phyloP scores from a whole-genome alignment of 345 rosid species.

The Eucalyptus rudis region DNA sequence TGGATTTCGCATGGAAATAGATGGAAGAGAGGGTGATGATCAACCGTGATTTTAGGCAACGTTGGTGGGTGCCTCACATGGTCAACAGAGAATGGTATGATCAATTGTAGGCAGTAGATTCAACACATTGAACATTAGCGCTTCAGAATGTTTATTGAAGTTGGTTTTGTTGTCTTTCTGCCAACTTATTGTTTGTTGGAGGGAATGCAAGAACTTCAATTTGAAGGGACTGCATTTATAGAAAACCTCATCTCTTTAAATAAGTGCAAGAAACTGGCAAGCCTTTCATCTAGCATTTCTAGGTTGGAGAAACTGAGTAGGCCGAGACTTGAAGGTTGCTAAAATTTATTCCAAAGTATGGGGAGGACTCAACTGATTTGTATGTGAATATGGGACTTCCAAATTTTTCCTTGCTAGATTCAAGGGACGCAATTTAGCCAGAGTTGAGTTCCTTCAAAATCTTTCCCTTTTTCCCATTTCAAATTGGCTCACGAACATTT shows the following conservation, averaged over 20 bases:
- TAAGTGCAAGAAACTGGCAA: not conserved
- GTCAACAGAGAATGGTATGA: not conserved
- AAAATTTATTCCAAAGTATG: not conserved
- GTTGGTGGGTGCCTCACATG: no score
- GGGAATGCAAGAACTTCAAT: no score
- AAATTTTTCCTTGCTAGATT: not conserved
- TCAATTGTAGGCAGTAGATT: not conserved
- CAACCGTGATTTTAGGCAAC: no score
- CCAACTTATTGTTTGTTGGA: not conserved
- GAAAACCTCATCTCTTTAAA: not conserved
- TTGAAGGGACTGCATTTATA: not conserved
- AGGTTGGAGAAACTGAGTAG: not conserved
- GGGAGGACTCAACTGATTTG: not conserved
- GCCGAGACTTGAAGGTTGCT: not conserved
- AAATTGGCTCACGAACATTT: not conserved
- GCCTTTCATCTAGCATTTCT: not conserved
- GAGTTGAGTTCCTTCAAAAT: not conserved
- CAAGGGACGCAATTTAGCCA: not conserved
- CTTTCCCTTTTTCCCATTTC: no score
- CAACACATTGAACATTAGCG: not conserved
- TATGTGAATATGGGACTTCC: not conserved
- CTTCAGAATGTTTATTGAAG: not conserved
- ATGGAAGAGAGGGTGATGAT: no score
- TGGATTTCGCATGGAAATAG: no score
- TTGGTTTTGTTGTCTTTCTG: not conserved